These are phyloP conservation scores for Termitomyces sp. DNA, from an alignment of 768 basidiomycete species.

Conservation along the genomic window DNA sequence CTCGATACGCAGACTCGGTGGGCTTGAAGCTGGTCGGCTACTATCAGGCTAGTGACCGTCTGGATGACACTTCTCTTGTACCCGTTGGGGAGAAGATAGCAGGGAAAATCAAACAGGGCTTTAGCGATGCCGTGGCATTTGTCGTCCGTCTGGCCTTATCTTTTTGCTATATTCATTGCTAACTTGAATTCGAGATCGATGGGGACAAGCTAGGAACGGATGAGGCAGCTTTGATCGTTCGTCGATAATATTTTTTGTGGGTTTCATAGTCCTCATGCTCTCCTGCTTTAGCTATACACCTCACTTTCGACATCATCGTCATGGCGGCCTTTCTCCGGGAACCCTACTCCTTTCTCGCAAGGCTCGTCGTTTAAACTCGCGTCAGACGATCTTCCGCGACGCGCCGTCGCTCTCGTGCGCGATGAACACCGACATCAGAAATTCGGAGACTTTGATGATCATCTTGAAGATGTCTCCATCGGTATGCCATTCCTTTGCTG, in stretches of 20 bases:
- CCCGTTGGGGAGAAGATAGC: constrained; percentile 66
- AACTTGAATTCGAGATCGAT: constrained; percentile 45
- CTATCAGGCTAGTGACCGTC: constrained; percentile 67
- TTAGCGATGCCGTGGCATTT: constrained; percentile 62
- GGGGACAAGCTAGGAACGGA: constrained; percentile 51
- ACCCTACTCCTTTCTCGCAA: constrained; percentile 37
- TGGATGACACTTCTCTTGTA: constrained; percentile 57
- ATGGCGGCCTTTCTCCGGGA: constrained; percentile 46
- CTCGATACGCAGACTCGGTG: constrained; percentile 51
- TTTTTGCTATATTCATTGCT: background rate
- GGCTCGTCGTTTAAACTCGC: constrained; percentile 45
- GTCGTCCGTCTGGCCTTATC: constrained; percentile 44
- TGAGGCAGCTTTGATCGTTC: constrained; percentile 54
- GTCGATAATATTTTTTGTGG: constrained; percentile 20
- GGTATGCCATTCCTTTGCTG: constrained; percentile 23
- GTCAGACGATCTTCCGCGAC: constrained; percentile 39
- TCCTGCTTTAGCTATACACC: constrained; percentile 46
- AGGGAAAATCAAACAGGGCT: constrained; percentile 47
- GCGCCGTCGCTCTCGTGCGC: constrained; percentile 46
- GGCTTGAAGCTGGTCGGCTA: constrained; percentile 62
- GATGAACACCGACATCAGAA: constrained; percentile 47
- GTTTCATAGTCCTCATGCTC: background rate
- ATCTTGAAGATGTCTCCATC: constrained; percentile 68
- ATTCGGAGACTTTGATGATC: constrained; percentile 82
- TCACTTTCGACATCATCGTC: constrained; percentile 27